Base-by-base conservation (phyloP, 768 basidiomycete species). In the Boletus rubropictus region DNA sequence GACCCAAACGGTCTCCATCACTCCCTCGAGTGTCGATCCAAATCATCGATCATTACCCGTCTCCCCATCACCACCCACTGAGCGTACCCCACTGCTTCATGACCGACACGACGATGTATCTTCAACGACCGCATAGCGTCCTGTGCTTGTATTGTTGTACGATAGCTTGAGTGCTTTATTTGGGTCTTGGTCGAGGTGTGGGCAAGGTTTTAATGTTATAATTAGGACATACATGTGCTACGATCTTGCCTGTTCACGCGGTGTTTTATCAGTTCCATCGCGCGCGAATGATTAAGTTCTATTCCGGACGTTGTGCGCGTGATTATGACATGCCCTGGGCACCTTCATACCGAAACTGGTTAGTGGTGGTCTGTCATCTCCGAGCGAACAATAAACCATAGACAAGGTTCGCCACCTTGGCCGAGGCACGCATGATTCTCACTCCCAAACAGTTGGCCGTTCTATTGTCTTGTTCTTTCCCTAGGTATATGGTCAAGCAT, bases 1-100 rank as follows among this genome's bases (percentile, higher is more conserved):
- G n/a, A 17, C 32, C 9, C 39, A 51, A 40, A 59, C 60, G 33
- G 7, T 42, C 5, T 39, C 53, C 25, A 41, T 39, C 33, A n/a
- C 51, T 1, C 2, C 47, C 25, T 20, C 56, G 9, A 42, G 22
- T 31, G 7, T 42, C 8, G 44, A 53, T 6, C 20, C 47, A 12
- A 36, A 50, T 28, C 49, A 11, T 7, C 40, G 42, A 17, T 39
- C 58, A 4, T 27, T 56, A 5, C 45, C 51, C 32, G 11, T 58
- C 54, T 33, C 55, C 29, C 51, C 54, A 14, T 28, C 48, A 8
- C 42, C 49, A 32, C 54, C 59, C 37, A 54, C 62, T 49, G 69
- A 69, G 49, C 65, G 59, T 17, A 69, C 67, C 8, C 67, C 69
- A 12, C 58, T 69, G 8, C 64, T 69, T 50, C 54, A 52, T 21